Evolutionary conservation across 768 basidiomycete species (phyloP), one percentile per base, ranked within the genome.

Genomic region (Calocybe cyanea): DNA sequence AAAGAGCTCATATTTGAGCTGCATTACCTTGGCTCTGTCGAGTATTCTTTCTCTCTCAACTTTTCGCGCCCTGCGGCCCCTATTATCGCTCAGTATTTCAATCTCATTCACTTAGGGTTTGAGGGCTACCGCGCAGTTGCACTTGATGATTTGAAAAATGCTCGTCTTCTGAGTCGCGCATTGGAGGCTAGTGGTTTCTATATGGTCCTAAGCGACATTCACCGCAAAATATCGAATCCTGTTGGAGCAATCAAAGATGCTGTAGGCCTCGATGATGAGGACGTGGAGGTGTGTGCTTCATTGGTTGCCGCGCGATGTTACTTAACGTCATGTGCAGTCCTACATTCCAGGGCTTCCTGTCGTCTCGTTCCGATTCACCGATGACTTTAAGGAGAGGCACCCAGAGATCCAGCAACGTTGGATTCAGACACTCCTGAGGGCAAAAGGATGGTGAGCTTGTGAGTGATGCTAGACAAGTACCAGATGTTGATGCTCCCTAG

Each of bases 31-130:
- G 76, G 73, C 24, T 73, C 77, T 14, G 73, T 76, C 14, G 78
- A 95, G 62, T 93, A 92, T 62, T 85, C 85, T 1, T 86, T 81
- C 63, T 80, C 79, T 4, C 67, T 83, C 52, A 81, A 81, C 54
- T 81, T 81, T 57, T 80, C 77, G 30, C 75, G 78, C 7, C 75
- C 82, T 0, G 80, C 80, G 4, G 80, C 80, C 3, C 82, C 81
- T 2, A 76, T 83, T 53, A 72, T 83, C 31, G 76, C 72, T 2
- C 81, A 82, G 53, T 79, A 80, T 55, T 85, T 81, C 70, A 81
- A 80, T 54, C 68, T 83, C 57, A 58, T 83, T 23, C 75, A 80
- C 50, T 70, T 83, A 23, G 81, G 80, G 18, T 77, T 76, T 49
- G 68, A 75, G 50, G 80, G 80, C 0, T 83, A 80, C 59, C 71